Conservation (phyloP, 352 stramenopile species). For the Phytophthora rubi region DNA sequence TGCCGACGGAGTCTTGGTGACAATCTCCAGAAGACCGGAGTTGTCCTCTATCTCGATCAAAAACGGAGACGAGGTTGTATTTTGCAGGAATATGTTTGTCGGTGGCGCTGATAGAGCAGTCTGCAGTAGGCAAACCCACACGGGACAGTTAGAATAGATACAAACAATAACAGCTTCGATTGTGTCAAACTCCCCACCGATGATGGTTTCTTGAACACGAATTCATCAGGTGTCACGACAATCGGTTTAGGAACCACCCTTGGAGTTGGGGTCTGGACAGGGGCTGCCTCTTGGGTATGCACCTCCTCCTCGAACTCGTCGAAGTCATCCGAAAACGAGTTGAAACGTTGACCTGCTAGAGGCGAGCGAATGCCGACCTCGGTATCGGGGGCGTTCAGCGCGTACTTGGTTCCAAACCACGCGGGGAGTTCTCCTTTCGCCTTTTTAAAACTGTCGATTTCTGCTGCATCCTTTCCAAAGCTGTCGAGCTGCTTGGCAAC, state of each 20-base stretch:
- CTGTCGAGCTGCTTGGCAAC: constrained; percentile 67
- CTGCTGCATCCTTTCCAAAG: constrained; percentile 72
- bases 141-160: neutral
- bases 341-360: constrained; percentile 42
- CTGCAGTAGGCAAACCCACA: constrained; percentile 5
- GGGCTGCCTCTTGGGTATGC: constrained; percentile 4
- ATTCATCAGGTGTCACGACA: constrained; percentile 61
- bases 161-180: neutral
- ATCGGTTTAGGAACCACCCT: constrained; percentile 46
- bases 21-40: constrained; percentile 62
- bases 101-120: constrained; percentile 38
- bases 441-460: constrained; percentile 73
- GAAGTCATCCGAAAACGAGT: constrained; percentile 48
- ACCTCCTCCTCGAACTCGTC: constrained; percentile 31
- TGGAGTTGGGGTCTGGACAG: constrained; percentile 12
- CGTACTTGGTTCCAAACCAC: constrained; percentile 67
- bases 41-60: constrained; percentile 67
- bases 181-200: constrained; percentile 21
- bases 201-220: constrained; percentile 67
- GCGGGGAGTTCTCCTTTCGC: constrained; percentile 67
- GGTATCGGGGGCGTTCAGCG: constrained; percentile 61
- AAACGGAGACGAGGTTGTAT: constrained; percentile 64
- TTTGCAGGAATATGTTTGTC: constrained; percentile 83
- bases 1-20: constrained; percentile 43
- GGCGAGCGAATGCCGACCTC: constrained; percentile 52